Evolutionary conservation across 2,329 filamentous ascomycete genomes (phyloP).

Genomic region (Cercospora sp.): DNA sequence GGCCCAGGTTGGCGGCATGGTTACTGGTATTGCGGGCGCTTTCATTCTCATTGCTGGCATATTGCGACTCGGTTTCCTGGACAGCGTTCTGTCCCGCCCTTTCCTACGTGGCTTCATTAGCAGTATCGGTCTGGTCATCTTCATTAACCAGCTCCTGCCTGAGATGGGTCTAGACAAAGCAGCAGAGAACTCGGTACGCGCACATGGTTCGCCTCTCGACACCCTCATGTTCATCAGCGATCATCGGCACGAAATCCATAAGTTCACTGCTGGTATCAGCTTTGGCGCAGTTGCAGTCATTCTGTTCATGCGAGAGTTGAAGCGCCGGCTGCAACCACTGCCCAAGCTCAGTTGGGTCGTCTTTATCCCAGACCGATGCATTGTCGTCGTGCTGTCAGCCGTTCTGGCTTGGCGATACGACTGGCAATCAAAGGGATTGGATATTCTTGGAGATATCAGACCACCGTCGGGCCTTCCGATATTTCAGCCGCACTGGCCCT

Average conservation of each 20-base stretch:
- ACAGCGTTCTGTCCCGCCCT: constrained; percentile 88
- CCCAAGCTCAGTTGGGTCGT: constrained; percentile 68
- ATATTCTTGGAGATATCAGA: constrained; percentile 79
- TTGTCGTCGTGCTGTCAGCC: constrained; percentile 83
- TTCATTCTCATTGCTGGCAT: constrained; percentile 87
- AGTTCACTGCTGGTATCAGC: constrained; percentile 73
- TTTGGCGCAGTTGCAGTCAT: constrained; percentile 80
- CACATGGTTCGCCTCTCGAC: constrained; percentile 81
- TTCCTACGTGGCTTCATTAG: constrained; percentile 96
- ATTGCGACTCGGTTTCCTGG: constrained; percentile 83
- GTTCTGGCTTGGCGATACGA: constrained; percentile 72
- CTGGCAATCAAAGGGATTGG: constrained; percentile 79
- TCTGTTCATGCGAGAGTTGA: constrained; percentile 80
- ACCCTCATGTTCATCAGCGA: constrained; percentile 78
- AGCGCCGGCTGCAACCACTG: constrained; percentile 74
- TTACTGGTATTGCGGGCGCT: constrained; percentile 81
- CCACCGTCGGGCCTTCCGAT: constrained; percentile 60
- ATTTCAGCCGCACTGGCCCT: constrained; percentile 85
- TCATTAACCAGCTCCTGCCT: constrained; percentile 90
- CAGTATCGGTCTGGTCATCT: constrained; percentile 93
- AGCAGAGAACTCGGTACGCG: constrained; percentile 64
- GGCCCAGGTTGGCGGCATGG: constrained; percentile 81
- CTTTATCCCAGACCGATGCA: constrained; percentile 87
- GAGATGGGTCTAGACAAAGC: constrained; percentile 74
- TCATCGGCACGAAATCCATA: constrained; percentile 67